Evolutionary conservation across 2,329 filamentous ascomycete genomes (phyloP).

Genomic region (Aspergillus texensis): DNA sequence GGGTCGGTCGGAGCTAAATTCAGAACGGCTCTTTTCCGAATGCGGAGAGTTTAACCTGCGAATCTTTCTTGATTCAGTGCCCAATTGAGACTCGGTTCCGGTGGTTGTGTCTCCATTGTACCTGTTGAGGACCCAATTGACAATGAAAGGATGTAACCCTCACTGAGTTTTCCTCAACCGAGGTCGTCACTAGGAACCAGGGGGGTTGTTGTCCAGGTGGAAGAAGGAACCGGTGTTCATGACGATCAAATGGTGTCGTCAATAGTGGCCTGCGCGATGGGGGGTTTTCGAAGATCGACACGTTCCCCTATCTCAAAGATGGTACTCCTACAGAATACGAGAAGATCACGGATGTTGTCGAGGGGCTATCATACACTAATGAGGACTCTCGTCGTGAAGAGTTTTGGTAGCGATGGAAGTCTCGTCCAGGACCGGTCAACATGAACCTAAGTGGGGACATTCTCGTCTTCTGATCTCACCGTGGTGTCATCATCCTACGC

Average conservation of each 20-base stretch:
- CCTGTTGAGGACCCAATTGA: background rate
- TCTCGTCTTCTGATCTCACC: background rate
- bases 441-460: background rate
- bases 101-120: background rate
- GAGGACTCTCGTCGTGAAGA: background rate
- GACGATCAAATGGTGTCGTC: background rate
- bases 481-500: background rate
- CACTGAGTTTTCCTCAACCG: background rate
- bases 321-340: background rate
- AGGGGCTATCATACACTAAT: no score
- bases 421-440: background rate
- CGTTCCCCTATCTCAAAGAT: background rate
- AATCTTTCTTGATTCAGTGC: background rate
- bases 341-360: background rate
- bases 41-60: background rate
- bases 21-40: background rate
- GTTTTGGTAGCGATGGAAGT: background rate
- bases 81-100: background rate
- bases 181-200: constrained; percentile 2
- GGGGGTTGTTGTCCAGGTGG: background rate
- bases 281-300: background rate
- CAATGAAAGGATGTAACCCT: background rate
- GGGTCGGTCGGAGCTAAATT: background rate
- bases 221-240: background rate
- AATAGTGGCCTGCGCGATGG: background rate